Conservation (phyloP, 139 green algal species). For the Diplosphaera chodatii region DNA sequence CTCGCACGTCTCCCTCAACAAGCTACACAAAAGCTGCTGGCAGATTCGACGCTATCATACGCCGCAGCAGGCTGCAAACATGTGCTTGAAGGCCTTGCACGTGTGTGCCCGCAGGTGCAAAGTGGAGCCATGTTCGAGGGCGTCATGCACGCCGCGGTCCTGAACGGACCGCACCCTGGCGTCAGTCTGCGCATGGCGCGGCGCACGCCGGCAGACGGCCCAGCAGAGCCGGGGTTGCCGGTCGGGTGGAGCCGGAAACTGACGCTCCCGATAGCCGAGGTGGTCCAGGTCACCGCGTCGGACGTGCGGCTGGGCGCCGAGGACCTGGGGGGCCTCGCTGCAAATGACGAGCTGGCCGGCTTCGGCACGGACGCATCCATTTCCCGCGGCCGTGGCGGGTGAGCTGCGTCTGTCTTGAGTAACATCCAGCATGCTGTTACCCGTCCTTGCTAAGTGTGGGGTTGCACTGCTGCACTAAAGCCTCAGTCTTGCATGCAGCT, state of each 20-base stretch:
- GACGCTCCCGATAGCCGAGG: slow-evolving; percentile 31
- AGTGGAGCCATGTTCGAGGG: slow-evolving; percentile 60
- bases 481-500: too few relatives aligned
- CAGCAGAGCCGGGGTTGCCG: too few relatives aligned
- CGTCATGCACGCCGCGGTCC: slow-evolving; percentile 50
- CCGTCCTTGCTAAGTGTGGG: too few relatives aligned
- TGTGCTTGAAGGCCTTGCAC: too few relatives aligned
- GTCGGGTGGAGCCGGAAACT: slow-evolving; percentile 9
- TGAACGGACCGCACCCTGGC: slow-evolving; percentile 13
- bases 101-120: slow-evolving; percentile 44
- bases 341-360: slow-evolving; percentile 32
- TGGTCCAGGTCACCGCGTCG: slow-evolving; percentile 49
- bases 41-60: too few relatives aligned
- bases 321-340: slow-evolving; percentile 34
- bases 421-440: too few relatives aligned
- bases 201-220: slow-evolving; percentile 13
- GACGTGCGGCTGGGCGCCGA: slow-evolving; percentile 57
- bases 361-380: slow-evolving; percentile 78
- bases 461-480: too few relatives aligned
- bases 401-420: too few relatives aligned
- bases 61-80: too few relatives aligned
- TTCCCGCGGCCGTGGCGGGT: slow-evolving; percentile 50
- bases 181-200: slow-evolving; percentile 59
- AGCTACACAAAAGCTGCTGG: too few relatives aligned
- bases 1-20: too few relatives aligned